Percentiles rank a stretch among this genome's conserved stretches.
These are phyloP conservation scores for Sporisorium scitamineum DNA, from an alignment of 1,284 basidiomycete genomes.

Conservation along the genomic window DNA sequence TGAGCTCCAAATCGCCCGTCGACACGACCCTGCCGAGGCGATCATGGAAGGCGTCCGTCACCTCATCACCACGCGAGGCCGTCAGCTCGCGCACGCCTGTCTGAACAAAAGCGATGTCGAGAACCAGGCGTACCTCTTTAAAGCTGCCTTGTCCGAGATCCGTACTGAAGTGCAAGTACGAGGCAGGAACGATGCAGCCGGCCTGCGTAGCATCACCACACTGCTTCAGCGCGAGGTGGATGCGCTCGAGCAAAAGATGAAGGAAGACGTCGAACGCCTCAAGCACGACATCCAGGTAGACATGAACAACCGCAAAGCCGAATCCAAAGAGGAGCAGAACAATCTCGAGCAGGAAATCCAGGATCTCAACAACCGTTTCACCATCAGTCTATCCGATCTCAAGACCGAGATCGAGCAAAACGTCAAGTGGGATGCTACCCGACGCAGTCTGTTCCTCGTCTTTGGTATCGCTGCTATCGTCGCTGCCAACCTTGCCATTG, in stretches of 20 bases:
- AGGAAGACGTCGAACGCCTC: conserved; percentile 87
- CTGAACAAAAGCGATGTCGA: conserved; percentile 82
- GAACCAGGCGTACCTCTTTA: conserved; percentile 88
- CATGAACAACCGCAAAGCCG: conserved; percentile 91
- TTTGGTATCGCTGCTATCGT: conserved; percentile 68
- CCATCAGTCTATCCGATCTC: conserved; percentile 67
- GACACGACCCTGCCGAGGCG: conserved; percentile 66
- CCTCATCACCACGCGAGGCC: conserved; percentile 81
- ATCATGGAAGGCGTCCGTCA: conserved; percentile 88
- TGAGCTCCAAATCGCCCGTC: conserved; percentile 35
- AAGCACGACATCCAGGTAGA: conserved; percentile 98
- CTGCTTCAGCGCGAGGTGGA: conserved; percentile 90
- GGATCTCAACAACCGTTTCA: conserved; percentile 72
- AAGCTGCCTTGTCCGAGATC: conserved; percentile 90
- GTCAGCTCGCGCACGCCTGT: conserved; percentile 80
- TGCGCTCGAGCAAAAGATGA: conserved; percentile 86
- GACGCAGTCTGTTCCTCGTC: conserved; percentile 64
- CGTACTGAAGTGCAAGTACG: conserved; percentile 86
- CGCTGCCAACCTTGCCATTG: conserved; percentile 63
- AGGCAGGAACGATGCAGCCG: conserved; percentile 85
- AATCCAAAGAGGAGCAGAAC: conserved; percentile 89
- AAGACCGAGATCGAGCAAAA: conserved; percentile 69
- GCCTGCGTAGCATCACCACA: conserved; percentile 80
- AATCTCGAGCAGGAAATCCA: conserved; percentile 88
- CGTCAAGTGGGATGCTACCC: conserved; percentile 68